These are phyloP conservation scores for Polyplosphaeria fusca DNA, from an alignment of 495 filamentous ascomycete species.

Conservation along the genomic window DNA sequence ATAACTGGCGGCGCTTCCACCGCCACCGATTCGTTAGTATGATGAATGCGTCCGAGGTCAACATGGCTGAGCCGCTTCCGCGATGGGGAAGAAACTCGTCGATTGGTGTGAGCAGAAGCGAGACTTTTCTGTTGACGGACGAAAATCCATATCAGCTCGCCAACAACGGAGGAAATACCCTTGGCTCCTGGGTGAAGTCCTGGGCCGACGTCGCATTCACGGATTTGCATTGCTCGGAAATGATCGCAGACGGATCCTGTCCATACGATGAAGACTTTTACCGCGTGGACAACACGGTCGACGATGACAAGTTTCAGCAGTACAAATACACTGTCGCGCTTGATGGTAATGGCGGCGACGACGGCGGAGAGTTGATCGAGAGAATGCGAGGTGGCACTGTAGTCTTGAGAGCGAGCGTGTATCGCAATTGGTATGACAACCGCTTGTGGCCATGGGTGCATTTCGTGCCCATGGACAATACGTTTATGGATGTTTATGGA, in stretches of 20 bases:
- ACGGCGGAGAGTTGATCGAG: constrained; percentile 34
- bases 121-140: constrained; percentile 34
- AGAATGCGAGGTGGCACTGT: constrained; percentile 21
- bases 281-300: constrained; percentile 5
- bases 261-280: constrained; percentile 37
- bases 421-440: constrained; percentile 42
- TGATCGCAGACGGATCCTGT: constrained; percentile 18
- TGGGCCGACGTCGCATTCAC: constrained; percentile 38
- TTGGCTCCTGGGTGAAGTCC: constrained; percentile 35
- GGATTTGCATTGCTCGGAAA: constrained; percentile 38
- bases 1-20: constrained; percentile 69
- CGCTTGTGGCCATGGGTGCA: constrained; percentile 42
- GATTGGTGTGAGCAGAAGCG: constrained; percentile 6
- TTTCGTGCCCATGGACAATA: constrained; percentile 79
- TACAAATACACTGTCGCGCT: constrained; percentile 44
- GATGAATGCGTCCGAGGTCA: constrained; percentile 61
- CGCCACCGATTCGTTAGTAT: constrained; percentile 70
- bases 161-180: background rate
- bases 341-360: constrained; percentile 42
- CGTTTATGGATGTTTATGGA: constrained; percentile 70
- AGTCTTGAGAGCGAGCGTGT: constrained; percentile 43
- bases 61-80: constrained; percentile 34
- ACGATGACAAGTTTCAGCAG: constrained; percentile 30
- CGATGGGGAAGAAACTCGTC: background rate
- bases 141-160: constrained; percentile 34